Conservation (phyloP, 106 monocot genomes). For the Dioscorea zingiberensis region DNA sequence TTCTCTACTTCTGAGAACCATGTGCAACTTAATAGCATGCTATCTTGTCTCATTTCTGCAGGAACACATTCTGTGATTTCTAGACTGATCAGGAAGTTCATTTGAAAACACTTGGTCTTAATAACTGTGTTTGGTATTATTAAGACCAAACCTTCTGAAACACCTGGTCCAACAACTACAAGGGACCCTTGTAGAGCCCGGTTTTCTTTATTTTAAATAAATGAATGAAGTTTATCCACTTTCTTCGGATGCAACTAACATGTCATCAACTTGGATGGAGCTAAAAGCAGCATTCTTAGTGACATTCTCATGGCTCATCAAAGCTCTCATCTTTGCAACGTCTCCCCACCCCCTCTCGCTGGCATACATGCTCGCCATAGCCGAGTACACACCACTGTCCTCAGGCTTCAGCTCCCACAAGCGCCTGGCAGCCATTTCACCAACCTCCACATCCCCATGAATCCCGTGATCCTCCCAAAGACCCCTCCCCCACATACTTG, state of each 20-base stretch:
- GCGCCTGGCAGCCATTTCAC: constrained; percentile 1
- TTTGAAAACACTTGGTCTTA: too few species aligned
- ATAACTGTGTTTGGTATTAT: too few species aligned
- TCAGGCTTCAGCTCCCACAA: constrained; percentile 33
- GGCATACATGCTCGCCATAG: constrained; percentile 39
- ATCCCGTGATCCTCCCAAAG: constrained; percentile 49
- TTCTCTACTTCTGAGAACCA: neutral
- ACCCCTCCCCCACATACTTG: constrained; percentile 50
- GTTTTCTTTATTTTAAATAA: too few species aligned
- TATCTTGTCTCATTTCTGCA: constrained; percentile 18
- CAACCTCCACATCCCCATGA: constrained; percentile 47
- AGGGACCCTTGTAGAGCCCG: too few species aligned
- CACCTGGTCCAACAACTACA: too few species aligned
- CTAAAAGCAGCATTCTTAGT: constrained; percentile 38
- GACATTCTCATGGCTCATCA: constrained; percentile 22
- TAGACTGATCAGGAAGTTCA: too few species aligned
- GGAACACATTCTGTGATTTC: too few species aligned
- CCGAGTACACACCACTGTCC: constrained; percentile 51
- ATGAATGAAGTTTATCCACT: too few species aligned
- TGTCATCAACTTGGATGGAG: constrained; percentile 19
- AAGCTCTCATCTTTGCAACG: too few species aligned
- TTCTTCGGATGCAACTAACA: too few species aligned
- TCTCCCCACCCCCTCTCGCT: constrained; percentile 48
- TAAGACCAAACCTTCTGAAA: too few species aligned
- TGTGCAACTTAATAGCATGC: neutral